A percentile compares a stretch with the other conserved stretches of the same genome.
Evolutionary conservation across 331 rosid species (phyloP).

Genomic region (Telfairia occidentalis): DNA sequence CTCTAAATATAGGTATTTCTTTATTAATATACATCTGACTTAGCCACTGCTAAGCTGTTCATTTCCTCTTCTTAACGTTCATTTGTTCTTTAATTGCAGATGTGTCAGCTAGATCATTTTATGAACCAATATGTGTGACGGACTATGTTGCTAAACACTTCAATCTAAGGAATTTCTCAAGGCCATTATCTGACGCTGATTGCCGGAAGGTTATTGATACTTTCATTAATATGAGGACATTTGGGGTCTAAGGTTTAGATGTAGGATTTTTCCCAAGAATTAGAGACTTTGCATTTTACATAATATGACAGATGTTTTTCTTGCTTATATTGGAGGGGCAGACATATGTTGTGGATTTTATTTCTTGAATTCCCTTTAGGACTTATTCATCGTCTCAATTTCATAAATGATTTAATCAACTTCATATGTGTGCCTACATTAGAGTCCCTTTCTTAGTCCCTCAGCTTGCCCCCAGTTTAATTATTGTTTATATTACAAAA

Average conservation of each 20-base stretch:
- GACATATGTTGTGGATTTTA: too few species aligned
- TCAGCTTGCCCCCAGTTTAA: background rate
- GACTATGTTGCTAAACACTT: conserved; percentile 28
- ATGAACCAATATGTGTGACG: conserved; percentile 38
- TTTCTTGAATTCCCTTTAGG: too few species aligned
- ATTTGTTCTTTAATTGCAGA: conserved; percentile 24
- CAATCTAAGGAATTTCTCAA: conserved; percentile 16
- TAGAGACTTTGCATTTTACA: background rate
- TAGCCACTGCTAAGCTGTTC: background rate
- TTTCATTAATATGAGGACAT: background rate
- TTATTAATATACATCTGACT: background rate
- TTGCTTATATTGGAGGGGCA: too few species aligned
- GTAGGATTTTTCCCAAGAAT: background rate
- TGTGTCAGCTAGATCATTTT: conserved; percentile 59
- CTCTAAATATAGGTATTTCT: conserved; percentile 44
- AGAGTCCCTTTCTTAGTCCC: background rate
- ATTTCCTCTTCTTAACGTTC: background rate
- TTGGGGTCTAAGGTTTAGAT: background rate
- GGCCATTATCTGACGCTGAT: conserved; percentile 37
- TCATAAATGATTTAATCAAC: too few species aligned
- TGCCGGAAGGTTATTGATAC: conserved; percentile 37
- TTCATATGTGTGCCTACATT: background rate
- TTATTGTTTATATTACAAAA: background rate
- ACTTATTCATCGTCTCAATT: too few species aligned
- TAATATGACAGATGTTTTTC: too few species aligned